Base-by-base conservation (phyloP, 805 yeast genomes). In the Yarrowia sp. region DNA sequence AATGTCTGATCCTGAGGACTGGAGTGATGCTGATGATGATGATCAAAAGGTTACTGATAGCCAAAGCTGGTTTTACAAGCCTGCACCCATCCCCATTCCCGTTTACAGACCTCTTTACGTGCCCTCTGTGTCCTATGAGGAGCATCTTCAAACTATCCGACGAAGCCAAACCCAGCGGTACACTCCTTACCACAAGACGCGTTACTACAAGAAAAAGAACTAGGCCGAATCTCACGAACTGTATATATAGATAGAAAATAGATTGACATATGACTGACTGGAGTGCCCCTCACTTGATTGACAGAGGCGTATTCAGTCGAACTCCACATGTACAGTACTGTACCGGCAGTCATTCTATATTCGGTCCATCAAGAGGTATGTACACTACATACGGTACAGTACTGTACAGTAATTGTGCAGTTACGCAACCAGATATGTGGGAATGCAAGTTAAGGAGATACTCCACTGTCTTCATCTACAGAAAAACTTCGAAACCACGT, bases 11-110 rank as follows among this genome's bases (percentile, higher is more conserved):
- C 58, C 58, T 13, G 60, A 53, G 15, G 60, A 53, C 44, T 53
- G 60, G 60, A 53, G 60, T 9, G 60, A 38, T 15, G 60, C 60
- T 24, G 60, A 53, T 10, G 44, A 53, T 2, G 60, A 53, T 33
- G 60, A 20, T 9, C 4, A 14, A 15, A 12, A 17, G 9, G 15
- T 17, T 12, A 36, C 38, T 2, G 42, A 52, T 24, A n/a, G n/a
- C 17, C 39, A 50, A 14, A 36, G n/a, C 42, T 52, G 56, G 56
- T 52, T 53, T 14, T 53, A 38, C 34, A 38, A 20, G 15, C 44
- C 56, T 5, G 33, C 56, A 2, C 56, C 56, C 13, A 17, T 52
- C 17, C 14, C 13, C n/a, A 52, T 52, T 14, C 56, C 24, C 3
- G 38, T 17, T 3, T 19, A 38, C 36, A 38, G 20, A 15, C 60